phyloP scores from a whole-genome alignment of 2,329 filamentous ascomycete genomes.

The Cyphellophora europaea region DNA sequence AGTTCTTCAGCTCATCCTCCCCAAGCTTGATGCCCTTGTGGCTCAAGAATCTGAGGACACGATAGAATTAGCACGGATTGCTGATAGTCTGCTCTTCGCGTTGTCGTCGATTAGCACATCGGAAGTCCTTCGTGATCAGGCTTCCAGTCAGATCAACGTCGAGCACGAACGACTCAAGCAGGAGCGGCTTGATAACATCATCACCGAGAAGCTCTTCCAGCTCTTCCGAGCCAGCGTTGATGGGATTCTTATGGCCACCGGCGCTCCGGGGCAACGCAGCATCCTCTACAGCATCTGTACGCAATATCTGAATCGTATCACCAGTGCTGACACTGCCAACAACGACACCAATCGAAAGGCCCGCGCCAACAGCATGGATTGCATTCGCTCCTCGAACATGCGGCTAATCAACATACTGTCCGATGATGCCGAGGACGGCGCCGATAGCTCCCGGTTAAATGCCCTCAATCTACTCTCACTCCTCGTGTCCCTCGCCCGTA shows the following conservation, averaged over 20 bases:
- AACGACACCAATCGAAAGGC: constrained; percentile 37
- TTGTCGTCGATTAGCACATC: constrained; percentile 19
- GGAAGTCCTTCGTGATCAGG: constrained; percentile 28
- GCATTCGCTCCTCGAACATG: constrained; percentile 71
- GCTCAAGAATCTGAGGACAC: constrained; percentile 61
- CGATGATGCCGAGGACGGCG: constrained; percentile 84
- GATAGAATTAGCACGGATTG: constrained; percentile 67
- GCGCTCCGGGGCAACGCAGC: constrained; percentile 63
- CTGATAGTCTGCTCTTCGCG: constrained; percentile 48
- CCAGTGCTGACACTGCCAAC: constrained; percentile 29
- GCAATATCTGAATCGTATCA: constrained; percentile 66
- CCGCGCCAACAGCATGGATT: constrained; percentile 49
- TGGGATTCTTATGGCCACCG: constrained; percentile 63
- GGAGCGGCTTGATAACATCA: constrained; percentile 53
- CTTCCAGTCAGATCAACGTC: constrained; percentile 9
- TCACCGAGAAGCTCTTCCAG: constrained; percentile 83
- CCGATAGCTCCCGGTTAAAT: constrained; percentile 71
- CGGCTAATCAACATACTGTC: constrained; percentile 77
- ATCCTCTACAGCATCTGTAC: constrained; percentile 89
- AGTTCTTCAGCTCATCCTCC: constrained; percentile 75
- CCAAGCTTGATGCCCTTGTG: constrained; percentile 72
- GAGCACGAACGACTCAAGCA: constrained; percentile 27
- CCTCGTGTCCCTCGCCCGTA: constrained; percentile 62
- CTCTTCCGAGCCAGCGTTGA: constrained; percentile 80
- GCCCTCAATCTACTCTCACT: constrained; percentile 77